Evolutionary conservation across 495 filamentous ascomycete species (phyloP), one percentile per base, ranked within the genome.

Genomic region (Beverwykella pulmonaria): DNA sequence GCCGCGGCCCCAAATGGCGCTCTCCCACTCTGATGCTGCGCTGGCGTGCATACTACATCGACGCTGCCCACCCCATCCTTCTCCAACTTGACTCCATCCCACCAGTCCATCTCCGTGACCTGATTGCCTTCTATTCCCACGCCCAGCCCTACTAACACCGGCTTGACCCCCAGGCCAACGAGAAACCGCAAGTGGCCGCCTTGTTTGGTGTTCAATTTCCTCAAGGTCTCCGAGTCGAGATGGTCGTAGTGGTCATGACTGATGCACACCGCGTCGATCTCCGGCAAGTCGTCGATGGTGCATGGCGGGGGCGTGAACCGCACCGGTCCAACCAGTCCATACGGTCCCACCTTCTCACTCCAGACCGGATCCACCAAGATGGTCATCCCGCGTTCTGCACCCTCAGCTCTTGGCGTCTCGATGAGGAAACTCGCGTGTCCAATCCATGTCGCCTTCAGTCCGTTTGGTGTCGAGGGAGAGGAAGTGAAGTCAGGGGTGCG

Each of bases 171-270:
- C 34, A 84, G 61, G 0, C 70, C 77, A 26, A 79, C 79, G 20
- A 83, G 73, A 67, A 83, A 81, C 14, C 79, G 75, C 22, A 82
- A 65, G 0, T 69, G 59, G 6, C 73, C 72, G 30, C 68, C 68
- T 49, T 72, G 61, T 72, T 53, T 63, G 22, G 29, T 59, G 29
- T 77, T 79, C 19, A 84, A 47, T 23, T 75, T 69, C 59, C 59
- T 71, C 23, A 84, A 65, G 0, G 78, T 78, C 26, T 75, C 71
- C 34, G 64, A 59, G 63, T 85, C 82, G 60, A 85, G 69, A 61
- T 85, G 82, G 59, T 85, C 82, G 64, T 81, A 83, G 66, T 85
- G 82, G 66, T 83, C 80, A 67, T 85, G 82, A 34, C 75, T 78
- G 23, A 85, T 80, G 32, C 76, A 68, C n/a, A 85, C 76, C 14